These are phyloP conservation scores for Ceratobasidium sp. DNA, from an alignment of 1,284 basidiomycete genomes.

Conservation along the genomic window DNA sequence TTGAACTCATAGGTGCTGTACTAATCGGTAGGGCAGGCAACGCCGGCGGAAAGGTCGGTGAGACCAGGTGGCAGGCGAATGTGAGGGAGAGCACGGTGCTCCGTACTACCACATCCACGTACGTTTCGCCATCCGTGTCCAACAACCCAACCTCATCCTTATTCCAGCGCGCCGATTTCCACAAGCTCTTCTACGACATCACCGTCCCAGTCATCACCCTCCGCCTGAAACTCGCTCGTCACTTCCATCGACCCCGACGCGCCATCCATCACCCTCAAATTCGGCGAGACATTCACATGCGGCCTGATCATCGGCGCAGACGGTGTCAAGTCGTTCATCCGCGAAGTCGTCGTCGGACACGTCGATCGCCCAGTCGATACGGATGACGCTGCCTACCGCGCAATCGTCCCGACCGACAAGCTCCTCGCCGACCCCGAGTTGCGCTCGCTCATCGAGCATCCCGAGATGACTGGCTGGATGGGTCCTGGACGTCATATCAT, in stretches of 20 bases:
- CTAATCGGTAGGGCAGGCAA: slow-evolving; percentile 52
- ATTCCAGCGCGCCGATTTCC: slow-evolving; percentile 67
- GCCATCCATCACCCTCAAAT: slow-evolving; percentile 59
- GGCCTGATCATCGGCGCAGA: slow-evolving; percentile 70
- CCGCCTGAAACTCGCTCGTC: slow-evolving; percentile 61
- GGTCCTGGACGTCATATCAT: slow-evolving; percentile 63
- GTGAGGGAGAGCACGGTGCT: slow-evolving; percentile 62
- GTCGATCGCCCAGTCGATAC: slow-evolving; percentile 60
- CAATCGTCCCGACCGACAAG: slow-evolving; percentile 63
- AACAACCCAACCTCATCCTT: neutral
- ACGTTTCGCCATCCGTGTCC: slow-evolving; percentile 4
- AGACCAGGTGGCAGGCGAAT: slow-evolving; percentile 61
- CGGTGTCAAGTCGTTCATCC: slow-evolving; percentile 67
- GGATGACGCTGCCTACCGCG: slow-evolving; percentile 66
- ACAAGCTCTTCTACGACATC: slow-evolving; percentile 65
- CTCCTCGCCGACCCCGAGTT: slow-evolving; percentile 68
- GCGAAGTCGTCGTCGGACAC: slow-evolving; percentile 64
- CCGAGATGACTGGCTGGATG: slow-evolving; percentile 64
- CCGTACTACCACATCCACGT: slow-evolving; percentile 68
- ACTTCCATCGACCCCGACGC: slow-evolving; percentile 60
- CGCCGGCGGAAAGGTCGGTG: slow-evolving; percentile 63
- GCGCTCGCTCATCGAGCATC: slow-evolving; percentile 61
- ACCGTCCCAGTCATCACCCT: slow-evolving; percentile 63
- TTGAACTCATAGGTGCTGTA: neutral
- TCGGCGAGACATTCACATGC: slow-evolving; percentile 56